phyloP scores from a whole-genome alignment of 2,329 filamentous ascomycete species.

The Pseudocercospora macadamiae region DNA sequence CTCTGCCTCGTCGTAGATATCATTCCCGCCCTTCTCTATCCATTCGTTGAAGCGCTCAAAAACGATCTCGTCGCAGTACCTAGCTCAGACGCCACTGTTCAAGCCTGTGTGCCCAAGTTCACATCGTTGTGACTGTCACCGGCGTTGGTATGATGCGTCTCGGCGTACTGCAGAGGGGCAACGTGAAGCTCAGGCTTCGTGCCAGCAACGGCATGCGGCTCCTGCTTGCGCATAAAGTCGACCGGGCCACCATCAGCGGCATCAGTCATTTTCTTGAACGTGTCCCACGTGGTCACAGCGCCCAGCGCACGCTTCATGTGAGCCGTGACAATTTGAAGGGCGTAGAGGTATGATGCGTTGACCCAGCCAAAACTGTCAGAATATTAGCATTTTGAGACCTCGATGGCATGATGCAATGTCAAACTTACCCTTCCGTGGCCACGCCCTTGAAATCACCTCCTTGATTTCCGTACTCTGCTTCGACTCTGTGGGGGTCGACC shows the following conservation, averaged over 20 bases:
- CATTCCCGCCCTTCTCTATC: neutral
- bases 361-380: slow-evolving; percentile 88
- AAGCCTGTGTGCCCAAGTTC: slow-evolving; percentile 10
- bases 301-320: slow-evolving; percentile 89
- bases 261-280: slow-evolving; percentile 66
- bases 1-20: neutral
- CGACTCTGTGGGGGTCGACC: slow-evolving; percentile 88
- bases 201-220: slow-evolving; percentile 6
- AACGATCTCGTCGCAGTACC: neutral
- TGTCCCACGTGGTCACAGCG: slow-evolving; percentile 83
- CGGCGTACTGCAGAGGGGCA: slow-evolving; percentile 22
- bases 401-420: neutral
- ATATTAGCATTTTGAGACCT: slow-evolving; percentile 12
- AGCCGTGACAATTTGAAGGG: slow-evolving; percentile 82
- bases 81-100: slow-evolving; percentile 2
- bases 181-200: slow-evolving; percentile 19
- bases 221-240: slow-evolving; percentile 14
- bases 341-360: slow-evolving; percentile 96
- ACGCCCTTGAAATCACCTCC: slow-evolving; percentile 94
- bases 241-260: slow-evolving; percentile 20
- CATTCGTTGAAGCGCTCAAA: neutral
- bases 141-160: neutral
- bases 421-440: slow-evolving; percentile 86
- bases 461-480: slow-evolving; percentile 97
- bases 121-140: slow-evolving; percentile 16